Conservation (phyloP, 768 basidiomycete genomes). For the Xerocomus spinulosus region DNA sequence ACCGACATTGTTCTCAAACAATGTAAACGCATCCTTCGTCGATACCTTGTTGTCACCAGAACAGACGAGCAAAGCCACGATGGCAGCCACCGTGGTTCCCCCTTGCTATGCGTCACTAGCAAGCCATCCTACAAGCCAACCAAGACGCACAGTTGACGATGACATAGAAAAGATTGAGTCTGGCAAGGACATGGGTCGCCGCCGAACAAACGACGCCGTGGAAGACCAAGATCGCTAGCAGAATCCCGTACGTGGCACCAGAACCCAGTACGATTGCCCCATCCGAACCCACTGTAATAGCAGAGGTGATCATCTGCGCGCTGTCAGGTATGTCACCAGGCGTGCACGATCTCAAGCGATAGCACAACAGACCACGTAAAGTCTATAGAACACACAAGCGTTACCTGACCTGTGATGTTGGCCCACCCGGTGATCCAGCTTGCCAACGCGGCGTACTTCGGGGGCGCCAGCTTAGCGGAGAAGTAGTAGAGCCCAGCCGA, state of each 20-base stretch:
- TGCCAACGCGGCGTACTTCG: slow-evolving; percentile 54
- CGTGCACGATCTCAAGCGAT: neutral
- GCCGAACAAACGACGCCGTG: slow-evolving; percentile 71
- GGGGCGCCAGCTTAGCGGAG: slow-evolving; percentile 67
- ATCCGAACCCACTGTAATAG: slow-evolving; percentile 57
- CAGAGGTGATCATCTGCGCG: slow-evolving; percentile 75
- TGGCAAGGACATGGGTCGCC: slow-evolving; percentile 58
- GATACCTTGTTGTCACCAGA: slow-evolving; percentile 58
- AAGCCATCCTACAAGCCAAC: neutral
- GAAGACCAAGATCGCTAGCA: slow-evolving; percentile 57
- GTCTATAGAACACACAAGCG: slow-evolving; percentile 71
- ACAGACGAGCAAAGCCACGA: slow-evolving; percentile 53
- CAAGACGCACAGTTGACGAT: slow-evolving; percentile 52
- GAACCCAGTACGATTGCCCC: slow-evolving; percentile 47
- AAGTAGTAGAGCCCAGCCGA: slow-evolving; percentile 79
- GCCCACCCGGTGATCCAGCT: slow-evolving; percentile 64
- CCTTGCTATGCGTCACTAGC: slow-evolving; percentile 35
- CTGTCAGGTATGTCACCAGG: slow-evolving; percentile 25
- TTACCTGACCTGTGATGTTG: slow-evolving; percentile 66
- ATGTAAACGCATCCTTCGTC: slow-evolving; percentile 61
- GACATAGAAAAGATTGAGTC: slow-evolving; percentile 68
- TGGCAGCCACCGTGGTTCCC: slow-evolving; percentile 60
- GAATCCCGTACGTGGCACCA: slow-evolving; percentile 65
- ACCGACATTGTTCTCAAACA: slow-evolving; percentile 68
- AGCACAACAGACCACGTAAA: slow-evolving; percentile 49